phyloP scores from a whole-genome alignment of 305 asterid genomes.

The Salvia sclarea region DNA sequence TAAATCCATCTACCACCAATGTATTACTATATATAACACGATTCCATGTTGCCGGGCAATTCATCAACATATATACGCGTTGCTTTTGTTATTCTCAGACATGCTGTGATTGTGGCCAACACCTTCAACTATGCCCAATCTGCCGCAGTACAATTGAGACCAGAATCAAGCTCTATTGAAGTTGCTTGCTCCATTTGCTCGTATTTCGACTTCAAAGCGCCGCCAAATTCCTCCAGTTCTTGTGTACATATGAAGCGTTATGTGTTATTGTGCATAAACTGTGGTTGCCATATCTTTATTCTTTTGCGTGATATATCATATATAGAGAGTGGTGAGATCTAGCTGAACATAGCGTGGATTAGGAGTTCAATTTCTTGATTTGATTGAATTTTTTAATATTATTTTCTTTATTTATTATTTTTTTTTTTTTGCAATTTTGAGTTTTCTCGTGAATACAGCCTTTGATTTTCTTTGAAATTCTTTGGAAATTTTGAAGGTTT shows the following conservation, averaged over 20 bases:
- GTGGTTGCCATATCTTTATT: slow-evolving; percentile 26
- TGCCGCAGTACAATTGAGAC: slow-evolving; percentile 73
- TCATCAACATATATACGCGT: background rate
- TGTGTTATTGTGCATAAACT: slow-evolving; percentile 25
- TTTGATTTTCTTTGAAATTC: background rate
- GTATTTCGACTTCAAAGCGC: slow-evolving; percentile 22
- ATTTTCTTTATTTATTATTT: no score
- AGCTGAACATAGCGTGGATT: slow-evolving; percentile 20
- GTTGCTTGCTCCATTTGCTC: slow-evolving; percentile 12
- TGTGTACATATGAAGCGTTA: slow-evolving; percentile 24
- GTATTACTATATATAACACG: background rate
- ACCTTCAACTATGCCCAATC: slow-evolving; percentile 78
- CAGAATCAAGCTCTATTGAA: slow-evolving; percentile 84
- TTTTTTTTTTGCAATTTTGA: background rate
- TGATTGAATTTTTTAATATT: no score
- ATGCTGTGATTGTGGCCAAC: slow-evolving; percentile 75
- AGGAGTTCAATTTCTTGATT: slow-evolving; percentile 23
- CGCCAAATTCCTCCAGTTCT: slow-evolving; percentile 32
- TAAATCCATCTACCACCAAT: slow-evolving; percentile 26
- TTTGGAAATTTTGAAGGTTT: background rate
- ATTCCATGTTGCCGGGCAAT: background rate
- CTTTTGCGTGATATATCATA: slow-evolving; percentile 20
- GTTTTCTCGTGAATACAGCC: background rate
- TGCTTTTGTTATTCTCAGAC: no score
- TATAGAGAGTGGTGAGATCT: slow-evolving; percentile 18